Percentiles rank a stretch among this genome's conserved stretches.
These are phyloP conservation scores for Kurtzmaniella quercitrusa DNA, from an alignment of 1,139 yeast genomes.

Conservation along the genomic window DNA sequence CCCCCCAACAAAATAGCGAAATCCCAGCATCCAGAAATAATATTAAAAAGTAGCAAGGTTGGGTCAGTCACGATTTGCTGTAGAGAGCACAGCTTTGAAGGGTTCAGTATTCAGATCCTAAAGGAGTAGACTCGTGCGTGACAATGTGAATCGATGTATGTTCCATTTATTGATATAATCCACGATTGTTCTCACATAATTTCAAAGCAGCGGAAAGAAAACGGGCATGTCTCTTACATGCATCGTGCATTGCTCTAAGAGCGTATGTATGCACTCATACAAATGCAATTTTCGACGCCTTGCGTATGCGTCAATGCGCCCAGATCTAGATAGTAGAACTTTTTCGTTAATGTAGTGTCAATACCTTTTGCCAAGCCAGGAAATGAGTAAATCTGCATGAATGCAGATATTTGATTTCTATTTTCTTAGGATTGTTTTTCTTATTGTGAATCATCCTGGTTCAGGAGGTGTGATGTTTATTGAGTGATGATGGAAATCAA, in stretches of 20 bases:
- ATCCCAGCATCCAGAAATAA: too few relatives aligned
- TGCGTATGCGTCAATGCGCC: constrained; percentile 1
- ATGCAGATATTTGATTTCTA: background rate
- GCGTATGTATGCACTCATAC: background rate
- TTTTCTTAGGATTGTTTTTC: background rate
- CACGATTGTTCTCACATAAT: background rate
- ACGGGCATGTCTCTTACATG: background rate
- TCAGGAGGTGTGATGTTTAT: background rate
- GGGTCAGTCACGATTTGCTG: background rate
- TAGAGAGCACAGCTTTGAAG: background rate
- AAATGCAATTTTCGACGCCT: background rate
- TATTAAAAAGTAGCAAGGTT: too few relatives aligned
- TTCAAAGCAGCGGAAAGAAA: background rate
- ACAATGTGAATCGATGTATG: background rate
- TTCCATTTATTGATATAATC: background rate
- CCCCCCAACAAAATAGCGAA: too few relatives aligned
- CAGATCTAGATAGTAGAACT: constrained; percentile 2
- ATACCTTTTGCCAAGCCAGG: background rate
- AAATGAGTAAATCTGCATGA: background rate
- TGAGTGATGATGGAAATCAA: background rate
- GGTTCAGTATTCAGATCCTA: background rate
- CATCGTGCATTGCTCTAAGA: background rate
- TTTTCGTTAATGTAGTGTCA: constrained; percentile 1
- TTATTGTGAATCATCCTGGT: background rate
- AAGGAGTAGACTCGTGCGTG: background rate